These are phyloP conservation scores for Pachyrhizus erosus DNA, from an alignment of 306 rosid genomes.

Conservation along the genomic window DNA sequence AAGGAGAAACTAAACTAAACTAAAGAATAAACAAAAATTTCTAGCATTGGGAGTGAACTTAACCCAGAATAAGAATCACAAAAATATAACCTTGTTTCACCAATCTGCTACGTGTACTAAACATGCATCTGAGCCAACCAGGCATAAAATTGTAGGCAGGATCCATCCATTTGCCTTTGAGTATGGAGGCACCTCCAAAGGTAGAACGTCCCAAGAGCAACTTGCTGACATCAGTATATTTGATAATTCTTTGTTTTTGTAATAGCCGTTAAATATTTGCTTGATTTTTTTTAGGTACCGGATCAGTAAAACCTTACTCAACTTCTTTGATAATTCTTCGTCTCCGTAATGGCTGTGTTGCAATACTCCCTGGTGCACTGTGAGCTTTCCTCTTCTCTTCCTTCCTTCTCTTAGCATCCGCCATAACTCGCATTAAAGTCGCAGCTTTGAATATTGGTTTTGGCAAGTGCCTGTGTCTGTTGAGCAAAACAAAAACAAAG, in stretches of 20 bases:
- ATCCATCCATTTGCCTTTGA: conserved; percentile 16
- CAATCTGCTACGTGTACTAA: conserved; percentile 14
- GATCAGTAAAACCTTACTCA: conserved; percentile 48
- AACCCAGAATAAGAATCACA: conserved; percentile 17
- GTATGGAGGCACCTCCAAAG: background rate
- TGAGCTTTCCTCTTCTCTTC: conserved; percentile 84
- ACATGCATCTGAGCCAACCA: background rate
- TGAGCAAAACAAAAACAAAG: background rate
- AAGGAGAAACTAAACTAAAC: too few relatives aligned
- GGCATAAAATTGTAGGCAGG: background rate
- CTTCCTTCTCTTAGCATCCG: conserved; percentile 67
- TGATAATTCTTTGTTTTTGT: too few relatives aligned
- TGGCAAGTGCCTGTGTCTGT: conserved; percentile 84
- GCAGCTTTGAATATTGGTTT: conserved; percentile 77
- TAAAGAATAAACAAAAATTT: conserved; percentile 36
- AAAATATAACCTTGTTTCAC: conserved; percentile 21
- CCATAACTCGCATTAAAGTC: conserved; percentile 57
- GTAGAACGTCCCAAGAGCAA: background rate
- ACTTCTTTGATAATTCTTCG: conserved; percentile 73
- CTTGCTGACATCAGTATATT: background rate
- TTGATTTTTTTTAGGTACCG: background rate
- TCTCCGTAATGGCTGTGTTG: conserved; percentile 61
- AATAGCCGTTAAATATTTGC: conserved; percentile 14
- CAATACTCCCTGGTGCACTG: conserved; percentile 80
- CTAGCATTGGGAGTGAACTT: conserved; percentile 32